These are phyloP conservation scores for Elsinoe arachidis DNA, from an alignment of 2,329 filamentous ascomycete genomes.

Conservation along the genomic window DNA sequence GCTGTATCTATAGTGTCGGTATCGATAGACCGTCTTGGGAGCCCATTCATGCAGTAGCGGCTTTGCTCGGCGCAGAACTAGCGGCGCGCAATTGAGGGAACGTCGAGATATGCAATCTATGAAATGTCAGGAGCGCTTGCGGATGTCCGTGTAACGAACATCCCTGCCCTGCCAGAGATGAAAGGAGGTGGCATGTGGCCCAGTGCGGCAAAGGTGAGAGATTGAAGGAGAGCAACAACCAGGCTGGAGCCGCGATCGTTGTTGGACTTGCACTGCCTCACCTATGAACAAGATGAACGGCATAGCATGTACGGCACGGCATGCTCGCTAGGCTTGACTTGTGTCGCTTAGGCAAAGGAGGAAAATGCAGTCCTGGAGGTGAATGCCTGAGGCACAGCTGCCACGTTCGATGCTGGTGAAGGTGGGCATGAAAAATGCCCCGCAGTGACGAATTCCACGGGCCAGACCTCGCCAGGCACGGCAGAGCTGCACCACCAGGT, in stretches of 20 bases:
- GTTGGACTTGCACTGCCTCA: background rate
- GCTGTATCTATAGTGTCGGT: background rate
- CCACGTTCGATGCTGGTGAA: background rate
- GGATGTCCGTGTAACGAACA: too few species aligned
- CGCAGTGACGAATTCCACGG: background rate
- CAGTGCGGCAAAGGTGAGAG: background rate
- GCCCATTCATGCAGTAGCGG: background rate
- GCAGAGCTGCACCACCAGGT: background rate
- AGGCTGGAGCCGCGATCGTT: background rate
- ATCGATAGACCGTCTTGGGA: background rate
- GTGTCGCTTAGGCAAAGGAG: background rate
- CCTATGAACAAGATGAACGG: background rate
- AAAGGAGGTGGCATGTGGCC: background rate
- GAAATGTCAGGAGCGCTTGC: too few species aligned
- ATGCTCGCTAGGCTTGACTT: too few species aligned
- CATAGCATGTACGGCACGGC: background rate
- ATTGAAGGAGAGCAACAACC: background rate
- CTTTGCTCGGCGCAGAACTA: background rate
- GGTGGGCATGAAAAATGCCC: background rate
- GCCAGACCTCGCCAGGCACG: background rate
- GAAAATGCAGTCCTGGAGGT: background rate
- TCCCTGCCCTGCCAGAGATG: background rate
- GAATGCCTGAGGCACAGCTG: background rate
- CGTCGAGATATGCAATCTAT: background rate
- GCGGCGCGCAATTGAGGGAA: background rate